Evolutionary conservation across 1,284 basidiomycete species (phyloP), one percentile per base, ranked within the genome.

Genomic region (Boletus semigastroideus): DNA sequence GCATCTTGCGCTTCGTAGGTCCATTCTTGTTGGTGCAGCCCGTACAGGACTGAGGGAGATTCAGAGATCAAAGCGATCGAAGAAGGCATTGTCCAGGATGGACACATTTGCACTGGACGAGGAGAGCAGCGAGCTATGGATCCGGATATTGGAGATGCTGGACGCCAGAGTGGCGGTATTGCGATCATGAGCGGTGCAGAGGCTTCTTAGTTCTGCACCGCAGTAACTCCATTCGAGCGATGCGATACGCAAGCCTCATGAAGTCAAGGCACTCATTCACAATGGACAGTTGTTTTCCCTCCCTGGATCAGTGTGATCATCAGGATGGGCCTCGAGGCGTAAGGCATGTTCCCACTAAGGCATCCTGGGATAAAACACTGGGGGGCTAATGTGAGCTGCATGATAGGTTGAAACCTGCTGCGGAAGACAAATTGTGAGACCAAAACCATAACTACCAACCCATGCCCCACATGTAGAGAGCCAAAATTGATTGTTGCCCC

Each of bases 1-100:
- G 54, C 59, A 69, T 45, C 59, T 75, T n/a, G 71, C 72, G 16
- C 60, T 74, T 34, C 72, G 64, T 72, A 51, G 5, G 68, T 53
- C 14, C 20, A 20, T 33, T 20, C 42, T 16, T 20, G 27, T 46
- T 19, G 38, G 8, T 25, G 27, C 12, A 2, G 14, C 39, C 6
- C 22, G 16, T 27, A 31, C 40, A 17, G 22, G 11, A 31, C 42
- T 55, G 43, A 63, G 10, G 27, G 40, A 14, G 4, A 17, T 28
- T 27, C 42, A 70, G 68, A 67, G 43, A 67, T 70, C 36, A 65
- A 61, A 52, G 68, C 60, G 20, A 51, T 59, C 12, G 62, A 69
- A 48, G 58, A 50, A 42, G 64, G 56, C 8, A 54, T 69, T 19
- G 42, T 49, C 13, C 46, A 38, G 8, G 58, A 66, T 7, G 49